Percentiles rank a stretch among this genome's conserved stretches.
Conservation (phyloP, 2,329 filamentous ascomycete genomes). For the Fusarium citri region DNA sequence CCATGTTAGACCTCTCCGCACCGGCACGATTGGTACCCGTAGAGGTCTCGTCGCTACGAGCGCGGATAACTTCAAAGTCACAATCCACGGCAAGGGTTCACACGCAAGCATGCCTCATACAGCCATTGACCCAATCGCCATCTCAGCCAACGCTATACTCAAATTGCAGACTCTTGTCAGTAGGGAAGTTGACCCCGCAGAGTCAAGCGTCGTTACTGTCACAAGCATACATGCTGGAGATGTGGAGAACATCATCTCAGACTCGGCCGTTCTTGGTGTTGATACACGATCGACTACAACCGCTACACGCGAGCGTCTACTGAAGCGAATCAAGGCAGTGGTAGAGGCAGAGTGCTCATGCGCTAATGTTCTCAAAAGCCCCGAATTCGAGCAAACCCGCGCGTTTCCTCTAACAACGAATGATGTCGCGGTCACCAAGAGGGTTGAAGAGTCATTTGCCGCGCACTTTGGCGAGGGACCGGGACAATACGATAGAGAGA, state of each 20-base stretch:
- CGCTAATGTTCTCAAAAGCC: slow-evolving; percentile 56
- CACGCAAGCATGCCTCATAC: slow-evolving; percentile 28
- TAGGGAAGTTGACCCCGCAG: slow-evolving; percentile 49
- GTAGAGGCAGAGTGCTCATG: slow-evolving; percentile 66
- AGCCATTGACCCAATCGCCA: slow-evolving; percentile 11
- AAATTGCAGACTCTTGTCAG: slow-evolving; percentile 49
- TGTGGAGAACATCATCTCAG: slow-evolving; percentile 59
- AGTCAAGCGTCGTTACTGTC: slow-evolving; percentile 58
- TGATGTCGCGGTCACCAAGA: slow-evolving; percentile 56
- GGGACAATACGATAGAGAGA: slow-evolving; percentile 49
- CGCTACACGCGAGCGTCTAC: slow-evolving; percentile 50
- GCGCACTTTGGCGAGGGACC: slow-evolving; percentile 55
- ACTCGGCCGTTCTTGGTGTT: slow-evolving; percentile 54
- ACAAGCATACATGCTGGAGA: slow-evolving; percentile 57
- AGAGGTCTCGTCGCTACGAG: slow-evolving; percentile 44
- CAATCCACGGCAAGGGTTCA: slow-evolving; percentile 52
- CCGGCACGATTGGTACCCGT: slow-evolving; percentile 49
- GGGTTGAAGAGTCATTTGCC: slow-evolving; percentile 57
- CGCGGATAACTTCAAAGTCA: slow-evolving; percentile 47
- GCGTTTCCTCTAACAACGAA: slow-evolving; percentile 65
- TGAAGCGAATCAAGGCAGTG: slow-evolving; percentile 54
- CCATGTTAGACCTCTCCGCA: slow-evolving; percentile 47
- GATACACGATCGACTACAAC: slow-evolving; percentile 53
- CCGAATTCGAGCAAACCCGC: slow-evolving; percentile 55
- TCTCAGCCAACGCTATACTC: slow-evolving; percentile 16